Conservation (phyloP, 768 basidiomycete genomes). For the Nevesoporus exiguus region DNA sequence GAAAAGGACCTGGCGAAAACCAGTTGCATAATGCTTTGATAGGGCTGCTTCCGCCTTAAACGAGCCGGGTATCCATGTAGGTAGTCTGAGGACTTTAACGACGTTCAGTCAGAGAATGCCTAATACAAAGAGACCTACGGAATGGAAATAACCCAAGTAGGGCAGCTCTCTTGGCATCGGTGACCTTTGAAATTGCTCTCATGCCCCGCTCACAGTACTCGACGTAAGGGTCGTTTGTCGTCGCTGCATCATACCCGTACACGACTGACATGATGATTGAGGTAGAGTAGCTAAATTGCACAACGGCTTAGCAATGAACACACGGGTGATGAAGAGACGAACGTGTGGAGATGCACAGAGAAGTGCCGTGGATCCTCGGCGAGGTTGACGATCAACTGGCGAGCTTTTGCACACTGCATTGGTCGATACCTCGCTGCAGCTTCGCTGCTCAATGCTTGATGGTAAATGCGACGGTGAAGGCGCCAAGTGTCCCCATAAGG, state of each 20-base stretch:
- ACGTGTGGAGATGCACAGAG: constrained; percentile 24
- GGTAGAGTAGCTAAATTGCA: constrained; percentile 22
- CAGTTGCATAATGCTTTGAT: constrained; percentile 13
- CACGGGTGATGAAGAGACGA: constrained; percentile 4
- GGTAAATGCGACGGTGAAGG: constrained; percentile 31
- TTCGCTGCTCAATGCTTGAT: constrained; percentile 33
- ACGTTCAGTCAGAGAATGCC: not conserved
- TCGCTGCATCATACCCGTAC: constrained; percentile 23
- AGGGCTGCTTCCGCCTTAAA: constrained; percentile 19
- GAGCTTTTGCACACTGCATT: constrained; percentile 33
- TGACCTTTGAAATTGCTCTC: constrained; percentile 15
- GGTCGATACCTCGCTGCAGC: constrained; percentile 29
- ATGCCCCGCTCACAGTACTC: constrained; percentile 16
- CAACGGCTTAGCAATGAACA: not conserved
- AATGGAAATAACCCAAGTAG: constrained; percentile 26
- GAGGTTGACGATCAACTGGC: constrained; percentile 33
- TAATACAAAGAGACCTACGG: constrained; percentile 15
- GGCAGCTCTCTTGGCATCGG: constrained; percentile 19
- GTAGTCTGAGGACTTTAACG: constrained; percentile 21
- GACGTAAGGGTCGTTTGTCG: constrained; percentile 22
- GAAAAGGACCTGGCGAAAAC: constrained; percentile 22
- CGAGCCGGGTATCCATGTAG: constrained; percentile 26
- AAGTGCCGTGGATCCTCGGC: constrained; percentile 26
- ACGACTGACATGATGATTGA: constrained; percentile 28
- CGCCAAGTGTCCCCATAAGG: constrained; percentile 41